Evolutionary conservation across 2,329 filamentous ascomycete genomes (phyloP).

Genomic region (Penicillium sp.): DNA sequence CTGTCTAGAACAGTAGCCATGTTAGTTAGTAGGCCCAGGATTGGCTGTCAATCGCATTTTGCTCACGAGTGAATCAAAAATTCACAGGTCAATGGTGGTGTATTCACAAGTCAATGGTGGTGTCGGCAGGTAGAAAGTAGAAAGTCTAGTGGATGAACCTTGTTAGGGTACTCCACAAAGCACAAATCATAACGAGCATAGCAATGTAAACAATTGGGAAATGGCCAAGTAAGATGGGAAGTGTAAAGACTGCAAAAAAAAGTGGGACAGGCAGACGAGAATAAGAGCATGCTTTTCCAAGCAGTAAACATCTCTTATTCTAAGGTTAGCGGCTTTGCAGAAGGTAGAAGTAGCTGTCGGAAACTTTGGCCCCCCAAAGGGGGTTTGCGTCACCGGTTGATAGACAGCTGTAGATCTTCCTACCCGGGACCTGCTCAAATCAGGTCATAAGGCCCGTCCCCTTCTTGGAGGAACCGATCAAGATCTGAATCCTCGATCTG

Average conservation of each 20-base stretch:
- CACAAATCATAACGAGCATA: background rate
- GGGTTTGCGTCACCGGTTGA: conserved; percentile 18
- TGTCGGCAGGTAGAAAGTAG: background rate
- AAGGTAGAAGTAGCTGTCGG: conserved; percentile 9
- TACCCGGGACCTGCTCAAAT: conserved; percentile 11
- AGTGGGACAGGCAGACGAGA: background rate
- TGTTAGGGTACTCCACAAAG: background rate
- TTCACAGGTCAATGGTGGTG: background rate
- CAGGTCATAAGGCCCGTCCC: conserved; percentile 3
- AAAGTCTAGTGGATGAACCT: background rate
- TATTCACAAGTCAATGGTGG: background rate
- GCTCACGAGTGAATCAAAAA: conserved; percentile 7
- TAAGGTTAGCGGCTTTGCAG: background rate
- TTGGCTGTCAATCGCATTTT: background rate
- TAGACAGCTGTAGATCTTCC: conserved; percentile 11
- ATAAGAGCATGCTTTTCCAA: conserved; percentile 10
- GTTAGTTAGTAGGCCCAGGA: conserved; percentile 14
- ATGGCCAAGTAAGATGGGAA: background rate
- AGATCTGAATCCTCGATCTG: conserved; percentile 4
- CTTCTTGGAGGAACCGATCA: conserved; percentile 4
- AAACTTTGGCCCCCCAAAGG: conserved; percentile 6
- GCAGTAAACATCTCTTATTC: conserved; percentile 1
- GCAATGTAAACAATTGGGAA: background rate
- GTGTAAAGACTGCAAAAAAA: background rate
- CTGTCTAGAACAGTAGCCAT: conserved; percentile 11